Evolutionary conservation across 257 asterid genomes (phyloP).

Genomic region (Plantago ovata): DNA sequence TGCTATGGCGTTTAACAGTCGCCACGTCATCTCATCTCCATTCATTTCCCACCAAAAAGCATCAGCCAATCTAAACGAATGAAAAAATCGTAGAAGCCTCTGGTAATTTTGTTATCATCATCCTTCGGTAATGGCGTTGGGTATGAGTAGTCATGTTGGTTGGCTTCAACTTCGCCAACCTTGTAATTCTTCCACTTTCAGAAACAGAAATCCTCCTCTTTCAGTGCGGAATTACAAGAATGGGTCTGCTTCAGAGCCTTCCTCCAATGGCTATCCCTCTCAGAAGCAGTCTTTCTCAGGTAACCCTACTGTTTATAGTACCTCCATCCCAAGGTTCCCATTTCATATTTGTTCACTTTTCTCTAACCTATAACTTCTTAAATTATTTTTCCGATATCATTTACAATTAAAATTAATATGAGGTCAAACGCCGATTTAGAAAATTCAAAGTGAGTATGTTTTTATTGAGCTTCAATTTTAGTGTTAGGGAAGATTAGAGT

Average conservation of each 20-base stretch:
- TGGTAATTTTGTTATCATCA: slow-evolving; percentile 6
- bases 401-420: no score
- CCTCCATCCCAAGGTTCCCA: no score
- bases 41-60: background rate
- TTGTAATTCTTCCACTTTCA: background rate
- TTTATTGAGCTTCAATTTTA: no score
- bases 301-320: slow-evolving; percentile 3
- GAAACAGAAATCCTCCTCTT: slow-evolving; percentile 14
- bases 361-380: no score
- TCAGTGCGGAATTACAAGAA: slow-evolving; percentile 24
- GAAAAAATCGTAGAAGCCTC: background rate
- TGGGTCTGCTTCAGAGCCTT: background rate
- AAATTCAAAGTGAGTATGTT: no score
- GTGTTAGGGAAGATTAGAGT: no score
- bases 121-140: slow-evolving; percentile 12
- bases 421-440: no score
- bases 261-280: slow-evolving; percentile 26
- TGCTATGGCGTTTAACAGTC: slow-evolving; percentile 20
- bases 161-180: slow-evolving; percentile 4
- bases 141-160: slow-evolving; percentile 3
- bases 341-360: no score
- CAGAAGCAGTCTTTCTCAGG: slow-evolving; percentile 34
- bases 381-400: no score
- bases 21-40: slow-evolving; percentile 35
- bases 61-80: background rate